Evolutionary conservation across 1,284 basidiomycete genomes (phyloP).

Genomic region (Fomes fomentarius): DNA sequence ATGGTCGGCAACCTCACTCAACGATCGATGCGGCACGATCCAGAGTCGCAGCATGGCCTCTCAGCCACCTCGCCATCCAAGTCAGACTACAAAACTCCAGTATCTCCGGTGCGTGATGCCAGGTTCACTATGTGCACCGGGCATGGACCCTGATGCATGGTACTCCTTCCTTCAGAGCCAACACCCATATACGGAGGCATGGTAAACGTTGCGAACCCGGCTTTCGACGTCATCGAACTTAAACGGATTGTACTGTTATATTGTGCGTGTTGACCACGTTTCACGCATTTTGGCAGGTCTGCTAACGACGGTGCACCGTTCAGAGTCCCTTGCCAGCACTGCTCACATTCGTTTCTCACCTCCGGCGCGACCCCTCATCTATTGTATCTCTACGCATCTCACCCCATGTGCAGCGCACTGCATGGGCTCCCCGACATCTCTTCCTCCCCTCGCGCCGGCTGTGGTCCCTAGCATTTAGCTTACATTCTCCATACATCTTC

Average conservation of each 20-base stretch:
- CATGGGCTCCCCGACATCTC: too few relatives aligned
- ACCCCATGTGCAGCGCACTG: too few relatives aligned
- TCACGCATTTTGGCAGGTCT: not conserved
- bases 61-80: conserved; percentile 14
- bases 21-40: conserved; percentile 16
- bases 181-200: conserved; percentile 18
- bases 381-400: not conserved
- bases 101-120: conserved; percentile 10
- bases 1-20: conserved; percentile 39
- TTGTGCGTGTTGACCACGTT: not conserved
- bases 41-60: conserved; percentile 5
- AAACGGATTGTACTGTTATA: conserved; percentile 17
- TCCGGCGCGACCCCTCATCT: not conserved
- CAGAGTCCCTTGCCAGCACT: not conserved
- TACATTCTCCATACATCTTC: too few relatives aligned
- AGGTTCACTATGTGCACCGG: not conserved
- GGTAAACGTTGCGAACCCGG: conserved; percentile 6
- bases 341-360: not conserved
- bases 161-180: not conserved
- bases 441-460: too few relatives aligned
- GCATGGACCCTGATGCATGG: not conserved
- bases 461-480: too few relatives aligned
- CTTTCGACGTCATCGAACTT: conserved; percentile 1
- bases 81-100: conserved; percentile 11
- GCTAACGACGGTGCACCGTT: not conserved